phyloP scores from a whole-genome alignment of 1,284 basidiomycete genomes.

The Trametes hirsuta region DNA sequence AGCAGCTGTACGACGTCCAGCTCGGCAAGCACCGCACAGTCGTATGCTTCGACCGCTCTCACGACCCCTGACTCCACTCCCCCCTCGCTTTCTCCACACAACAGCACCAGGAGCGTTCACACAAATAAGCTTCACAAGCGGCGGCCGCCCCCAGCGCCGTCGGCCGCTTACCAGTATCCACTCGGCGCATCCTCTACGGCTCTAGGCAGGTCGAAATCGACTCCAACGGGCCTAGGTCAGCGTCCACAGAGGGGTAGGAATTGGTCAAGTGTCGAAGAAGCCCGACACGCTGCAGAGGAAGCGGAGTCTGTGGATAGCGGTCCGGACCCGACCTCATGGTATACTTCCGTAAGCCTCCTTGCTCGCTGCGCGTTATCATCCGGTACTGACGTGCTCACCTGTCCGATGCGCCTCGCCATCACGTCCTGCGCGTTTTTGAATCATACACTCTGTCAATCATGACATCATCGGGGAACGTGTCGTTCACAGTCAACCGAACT shows the following conservation, averaged over 20 bases:
- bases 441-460: slow-evolving; percentile 1
- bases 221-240: slow-evolving; percentile 22
- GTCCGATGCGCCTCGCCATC: slow-evolving; percentile 8
- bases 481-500: slow-evolving; percentile 12
- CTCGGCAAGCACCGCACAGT: slow-evolving; percentile 18
- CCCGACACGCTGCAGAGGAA: slow-evolving; percentile 17
- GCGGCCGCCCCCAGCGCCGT: slow-evolving; percentile 23
- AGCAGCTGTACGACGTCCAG: slow-evolving; percentile 20
- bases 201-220: slow-evolving; percentile 25
- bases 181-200: slow-evolving; percentile 8
- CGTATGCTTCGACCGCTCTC: slow-evolving; percentile 22
- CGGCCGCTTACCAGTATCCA: slow-evolving; percentile 20
- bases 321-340: slow-evolving; percentile 18
- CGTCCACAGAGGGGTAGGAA: slow-evolving; percentile 14
- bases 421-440: slow-evolving; percentile 1
- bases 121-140: slow-evolving; percentile 29
- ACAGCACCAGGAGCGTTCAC: slow-evolving; percentile 8
- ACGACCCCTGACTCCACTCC: slow-evolving; percentile 28
- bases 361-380: slow-evolving; percentile 16
- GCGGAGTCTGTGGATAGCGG: slow-evolving; percentile 8
- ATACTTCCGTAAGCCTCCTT: slow-evolving; percentile 21
- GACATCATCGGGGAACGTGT: slow-evolving; percentile 10
- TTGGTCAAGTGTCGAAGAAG: slow-evolving; percentile 24
- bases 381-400: slow-evolving; percentile 17
- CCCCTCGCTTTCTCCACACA: slow-evolving; percentile 21